Base-by-base conservation (phyloP, 2,329 filamentous ascomycete species). In the Aulographum hederae region DNA sequence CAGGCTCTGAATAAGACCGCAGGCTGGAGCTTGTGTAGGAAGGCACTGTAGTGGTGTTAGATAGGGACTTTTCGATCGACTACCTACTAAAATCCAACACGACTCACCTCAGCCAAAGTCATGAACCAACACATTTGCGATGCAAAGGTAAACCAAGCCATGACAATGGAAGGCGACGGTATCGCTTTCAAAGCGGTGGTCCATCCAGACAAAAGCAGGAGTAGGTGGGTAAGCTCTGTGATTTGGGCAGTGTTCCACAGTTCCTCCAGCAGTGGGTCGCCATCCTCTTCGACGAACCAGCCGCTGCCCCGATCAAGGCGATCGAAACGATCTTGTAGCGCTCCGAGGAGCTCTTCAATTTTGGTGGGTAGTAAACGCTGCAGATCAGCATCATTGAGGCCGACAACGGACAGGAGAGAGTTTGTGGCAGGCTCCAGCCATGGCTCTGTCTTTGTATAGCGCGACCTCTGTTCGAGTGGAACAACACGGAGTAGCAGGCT, bases 171-270 rank as follows among this genome's bases (percentile, higher is more conserved):
- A n/a, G n/a, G n/a, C n/a, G n/a, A n/a, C n/a, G n/a, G n/a, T n/a
- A n/a, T n/a, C n/a, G n/a, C 41, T 11, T 37, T 38, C 4, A 42
- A 63, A 29, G 67, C 55, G 39, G 78, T 73, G 20, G 82, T 54
- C 14, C 78, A 61, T 40, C 81, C 65, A 42, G 85, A 79, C 16
- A 82, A 56, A 12, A 84, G 61, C 30, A 81, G 74, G 51, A 89
- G 60, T 26, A 75, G 65, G 46, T 89, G 78, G 25, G 78, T 60
- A 27, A 77, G 65, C 50, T 92, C 81, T 11, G 72, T 69, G 15
- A 84, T 57, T 17, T 73, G 56, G 4, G 65, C 71, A 33, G 64
- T 62, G 16, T 66, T 53, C 71, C 76, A 86, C 32, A 67, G 60
- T 21, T 67, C 63, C 16, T 72, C 69, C 1, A 63, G 60, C 23